Evolutionary conservation across 257 asterid species (phyloP), one percentile per base, ranked within the genome.

Genomic region (Agastache rugosa): DNA sequence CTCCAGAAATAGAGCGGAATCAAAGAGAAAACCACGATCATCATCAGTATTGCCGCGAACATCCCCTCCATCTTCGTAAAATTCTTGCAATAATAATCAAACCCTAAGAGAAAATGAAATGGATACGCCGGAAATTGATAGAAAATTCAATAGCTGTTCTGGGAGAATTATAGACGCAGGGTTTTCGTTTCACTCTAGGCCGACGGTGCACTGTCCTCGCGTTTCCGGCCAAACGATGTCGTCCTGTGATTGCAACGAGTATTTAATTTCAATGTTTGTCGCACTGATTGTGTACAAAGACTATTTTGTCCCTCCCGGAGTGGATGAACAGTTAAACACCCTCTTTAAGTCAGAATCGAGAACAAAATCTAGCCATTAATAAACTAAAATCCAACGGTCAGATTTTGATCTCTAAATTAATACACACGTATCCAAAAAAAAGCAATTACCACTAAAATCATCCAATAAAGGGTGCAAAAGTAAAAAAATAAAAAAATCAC

Each of bases 1-100:
- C 83, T 94, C 99, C 97, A 94, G 15, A 94, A 41, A 82, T 90
- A 94, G 62, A 92, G 97, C 20, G 97, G 99, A 70, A 94, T 81
- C 77, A 94, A 62, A 34, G 88, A 86, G 15, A 87, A 64, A 69
- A 92, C 75, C 63, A 94, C 83, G 67, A 87, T 45, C 97, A 89
- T 87, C 83, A 92, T 87, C 56, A 94, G 75, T 66, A 92, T 7
- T 5, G 83, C 96, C 50, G 84, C 96, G 31, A 92, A 9, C 14
- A 84, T 60, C 41, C 85, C 97, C 84, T 94, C 99, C 99, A 94
- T 94, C 15, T 58, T 15, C 41, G 29, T 27, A 6, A 60, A 27
- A 16, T 29, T 29, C 63, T 63, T 44, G 50, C 55, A 5, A 45
- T 10, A 65, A 44, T 11, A 11, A 35, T n/a, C 41, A 44, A 74